Percentiles rank a stretch among this genome's conserved stretches.
Conservation (phyloP, 129 eudicot species). For the Escallonia rubra region DNA sequence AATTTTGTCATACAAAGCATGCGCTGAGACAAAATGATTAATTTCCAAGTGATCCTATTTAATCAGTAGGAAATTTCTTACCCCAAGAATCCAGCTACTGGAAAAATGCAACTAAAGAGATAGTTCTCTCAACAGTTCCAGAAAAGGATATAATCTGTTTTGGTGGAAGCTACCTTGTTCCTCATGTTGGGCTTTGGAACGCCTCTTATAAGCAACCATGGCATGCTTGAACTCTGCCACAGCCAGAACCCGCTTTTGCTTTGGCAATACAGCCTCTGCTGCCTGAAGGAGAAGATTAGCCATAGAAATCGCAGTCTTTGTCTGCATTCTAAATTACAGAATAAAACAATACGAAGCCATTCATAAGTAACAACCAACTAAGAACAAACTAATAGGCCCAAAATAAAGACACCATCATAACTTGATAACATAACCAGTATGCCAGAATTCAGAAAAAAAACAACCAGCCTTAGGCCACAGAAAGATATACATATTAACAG, state of each 20-base stretch:
- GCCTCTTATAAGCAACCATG: slow-evolving; percentile 61
- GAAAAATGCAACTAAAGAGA: neutral
- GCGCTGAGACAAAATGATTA: too few species aligned
- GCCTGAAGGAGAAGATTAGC: slow-evolving; percentile 63
- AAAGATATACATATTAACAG: too few species aligned
- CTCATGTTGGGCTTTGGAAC: slow-evolving; percentile 29
- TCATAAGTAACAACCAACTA: too few species aligned
- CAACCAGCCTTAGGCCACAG: too few species aligned
- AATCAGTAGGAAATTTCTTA: too few species aligned
- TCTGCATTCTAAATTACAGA: slow-evolving; percentile 49
- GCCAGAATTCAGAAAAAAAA: too few species aligned
- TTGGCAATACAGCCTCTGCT: slow-evolving; percentile 61
- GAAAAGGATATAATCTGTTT: neutral
- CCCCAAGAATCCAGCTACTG: neutral
- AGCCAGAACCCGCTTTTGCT: slow-evolving; percentile 61
- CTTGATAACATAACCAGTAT: too few species aligned
- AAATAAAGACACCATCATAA: too few species aligned
- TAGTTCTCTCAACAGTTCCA: neutral
- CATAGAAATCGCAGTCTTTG: slow-evolving; percentile 55
- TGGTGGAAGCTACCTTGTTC: slow-evolving; percentile 41
- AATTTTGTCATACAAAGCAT: too few species aligned
- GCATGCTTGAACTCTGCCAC: slow-evolving; percentile 68
- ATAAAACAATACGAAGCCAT: too few species aligned
- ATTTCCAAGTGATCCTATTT: too few species aligned
- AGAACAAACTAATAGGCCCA: too few species aligned